Evolutionary conservation across 768 basidiomycete species (phyloP).

Genomic region (Sporobolomyces phaffii): DNA sequence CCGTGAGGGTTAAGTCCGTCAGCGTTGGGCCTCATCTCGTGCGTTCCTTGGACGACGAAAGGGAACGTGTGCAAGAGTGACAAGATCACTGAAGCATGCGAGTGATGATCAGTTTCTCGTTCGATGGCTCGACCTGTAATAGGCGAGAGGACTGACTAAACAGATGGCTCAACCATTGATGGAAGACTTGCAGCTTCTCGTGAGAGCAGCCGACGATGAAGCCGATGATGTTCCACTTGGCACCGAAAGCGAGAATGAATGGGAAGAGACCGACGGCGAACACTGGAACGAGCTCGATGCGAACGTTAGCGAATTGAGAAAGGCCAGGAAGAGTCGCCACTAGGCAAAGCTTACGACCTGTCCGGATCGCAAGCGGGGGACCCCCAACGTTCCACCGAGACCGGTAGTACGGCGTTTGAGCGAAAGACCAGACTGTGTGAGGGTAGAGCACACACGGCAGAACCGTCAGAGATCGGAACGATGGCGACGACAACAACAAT

Average conservation of each 20-base stretch:
- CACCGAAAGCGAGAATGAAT: constrained; percentile 42
- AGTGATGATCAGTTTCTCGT: no score
- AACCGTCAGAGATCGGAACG: no score
- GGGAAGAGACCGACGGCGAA: constrained; percentile 40
- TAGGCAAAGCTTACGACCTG: constrained; percentile 20
- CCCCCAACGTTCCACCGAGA: constrained; percentile 39
- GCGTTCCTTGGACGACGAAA: constrained; percentile 36
- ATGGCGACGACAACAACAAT: neutral
- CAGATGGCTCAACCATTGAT: constrained; percentile 39
- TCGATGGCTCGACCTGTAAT: no score
- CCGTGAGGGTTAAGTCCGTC: constrained; percentile 33
- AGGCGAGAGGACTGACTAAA: constrained; percentile 30
- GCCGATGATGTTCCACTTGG: constrained; percentile 41
- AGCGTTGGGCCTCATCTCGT: constrained; percentile 34
- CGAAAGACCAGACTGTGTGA: constrained; percentile 4
- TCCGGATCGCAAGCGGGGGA: constrained; percentile 41
- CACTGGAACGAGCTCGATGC: neutral
- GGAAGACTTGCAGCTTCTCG: constrained; percentile 44
- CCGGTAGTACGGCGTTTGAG: constrained; percentile 39
- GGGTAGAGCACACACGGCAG: neutral
- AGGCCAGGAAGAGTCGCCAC: constrained; percentile 11
- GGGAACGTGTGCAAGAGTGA: constrained; percentile 41
- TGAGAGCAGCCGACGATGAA: constrained; percentile 44
- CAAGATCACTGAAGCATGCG: constrained; percentile 31
- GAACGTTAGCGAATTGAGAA: neutral